Evolutionary conservation across 148 eudicot genomes (phyloP).

Genomic region (Tetragonia tetragonoides): DNA sequence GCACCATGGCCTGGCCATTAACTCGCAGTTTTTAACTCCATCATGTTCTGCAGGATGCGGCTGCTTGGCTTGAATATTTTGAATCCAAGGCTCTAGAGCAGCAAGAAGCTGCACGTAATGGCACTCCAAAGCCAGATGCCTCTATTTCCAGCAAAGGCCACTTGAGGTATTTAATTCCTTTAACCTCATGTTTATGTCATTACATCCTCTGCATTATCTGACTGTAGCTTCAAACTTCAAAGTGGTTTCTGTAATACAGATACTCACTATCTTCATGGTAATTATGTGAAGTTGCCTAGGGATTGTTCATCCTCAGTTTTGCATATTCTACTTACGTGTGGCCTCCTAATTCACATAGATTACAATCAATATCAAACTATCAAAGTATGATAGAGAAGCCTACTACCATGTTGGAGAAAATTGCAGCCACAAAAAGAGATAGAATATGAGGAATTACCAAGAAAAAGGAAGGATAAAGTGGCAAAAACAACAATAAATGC

Average conservation of each 20-base stretch:
- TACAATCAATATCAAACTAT: not conserved
- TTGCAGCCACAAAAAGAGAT: no score
- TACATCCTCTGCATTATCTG: constrained; percentile 5
- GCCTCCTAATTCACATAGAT: not conserved
- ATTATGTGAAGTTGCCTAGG: not conserved
- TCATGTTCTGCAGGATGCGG: constrained; percentile 58
- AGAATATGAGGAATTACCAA: no score
- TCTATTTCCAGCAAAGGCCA: constrained; percentile 98
- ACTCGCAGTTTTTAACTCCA: constrained; percentile 1
- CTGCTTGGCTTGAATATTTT: constrained; percentile 98
- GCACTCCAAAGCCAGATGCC: constrained; percentile 94
- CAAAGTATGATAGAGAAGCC: not conserved
- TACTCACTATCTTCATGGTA: not conserved
- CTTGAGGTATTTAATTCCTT: constrained; percentile 46
- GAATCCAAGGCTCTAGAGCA: constrained; percentile 96
- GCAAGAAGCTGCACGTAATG: constrained; percentile 97
- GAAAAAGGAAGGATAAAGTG: no score
- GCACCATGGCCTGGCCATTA: not conserved
- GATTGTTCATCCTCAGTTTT: not conserved
- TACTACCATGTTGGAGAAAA: not conserved
- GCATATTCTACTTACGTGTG: not conserved
- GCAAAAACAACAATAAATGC: no score
- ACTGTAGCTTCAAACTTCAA: not conserved
- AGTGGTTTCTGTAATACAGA: not conserved
- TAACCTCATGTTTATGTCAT: not conserved